phyloP scores from a whole-genome alignment of 352 stramenopile genomes.

The Phytophthora syringae region DNA sequence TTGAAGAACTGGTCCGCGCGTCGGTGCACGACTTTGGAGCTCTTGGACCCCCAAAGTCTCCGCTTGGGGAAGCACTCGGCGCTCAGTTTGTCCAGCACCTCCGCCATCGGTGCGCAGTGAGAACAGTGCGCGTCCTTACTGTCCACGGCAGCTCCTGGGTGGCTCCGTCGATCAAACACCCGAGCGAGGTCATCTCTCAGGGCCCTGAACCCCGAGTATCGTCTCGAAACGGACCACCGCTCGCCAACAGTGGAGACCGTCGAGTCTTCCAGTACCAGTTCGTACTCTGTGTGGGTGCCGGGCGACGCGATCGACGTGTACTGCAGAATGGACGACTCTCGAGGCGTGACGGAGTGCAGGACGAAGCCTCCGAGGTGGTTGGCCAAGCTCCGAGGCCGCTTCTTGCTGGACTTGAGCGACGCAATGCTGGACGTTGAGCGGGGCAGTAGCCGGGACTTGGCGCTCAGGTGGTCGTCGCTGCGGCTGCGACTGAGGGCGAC shows the following conservation, averaged over 20 bases:
- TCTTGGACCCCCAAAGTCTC: constrained; percentile 65
- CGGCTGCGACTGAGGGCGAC: constrained; percentile 19
- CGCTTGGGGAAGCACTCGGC: constrained; percentile 61
- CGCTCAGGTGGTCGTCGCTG: constrained; percentile 9
- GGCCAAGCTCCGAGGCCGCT: constrained; percentile 25
- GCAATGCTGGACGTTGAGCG: constrained; percentile 13
- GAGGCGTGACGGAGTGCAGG: constrained; percentile 66
- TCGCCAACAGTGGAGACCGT: constrained; percentile 25
- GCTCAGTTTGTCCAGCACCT: constrained; percentile 50
- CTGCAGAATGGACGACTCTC: constrained; percentile 54
- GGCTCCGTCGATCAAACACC: constrained; percentile 45
- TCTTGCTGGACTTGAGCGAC: constrained; percentile 21
- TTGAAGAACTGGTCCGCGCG: constrained; percentile 59
- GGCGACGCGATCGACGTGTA: constrained; percentile 55
- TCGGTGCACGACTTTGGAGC: constrained; percentile 41
- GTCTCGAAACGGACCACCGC: constrained; percentile 68
- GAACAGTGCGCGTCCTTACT: constrained; percentile 55
- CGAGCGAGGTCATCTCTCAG: constrained; percentile 61
- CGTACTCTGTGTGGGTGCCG: constrained; percentile 70
- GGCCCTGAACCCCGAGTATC: constrained; percentile 72
- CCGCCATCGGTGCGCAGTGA: constrained; percentile 60
- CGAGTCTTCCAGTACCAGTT: constrained; percentile 52
- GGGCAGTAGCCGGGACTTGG: not conserved
- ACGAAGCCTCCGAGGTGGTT: constrained; percentile 65
- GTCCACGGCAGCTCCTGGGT: constrained; percentile 13